Conservation (phyloP, 108 stramenopile genomes). For the Skeletonema tropicum region DNA sequence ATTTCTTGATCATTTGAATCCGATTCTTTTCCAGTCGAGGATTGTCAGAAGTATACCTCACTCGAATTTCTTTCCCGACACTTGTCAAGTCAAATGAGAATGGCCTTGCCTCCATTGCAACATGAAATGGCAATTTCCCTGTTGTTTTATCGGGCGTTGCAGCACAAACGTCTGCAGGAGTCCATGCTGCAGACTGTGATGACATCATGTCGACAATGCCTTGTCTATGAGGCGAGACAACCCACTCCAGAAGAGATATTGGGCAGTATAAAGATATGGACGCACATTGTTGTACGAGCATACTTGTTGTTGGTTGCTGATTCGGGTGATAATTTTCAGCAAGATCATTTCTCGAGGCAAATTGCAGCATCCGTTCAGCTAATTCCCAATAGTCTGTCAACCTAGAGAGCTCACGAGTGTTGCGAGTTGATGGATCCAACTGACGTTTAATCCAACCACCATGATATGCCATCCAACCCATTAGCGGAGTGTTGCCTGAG, state of each 20-base stretch:
- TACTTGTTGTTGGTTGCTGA: not conserved
- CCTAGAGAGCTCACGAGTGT: not conserved
- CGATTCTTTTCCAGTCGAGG: slow-evolving; percentile 27
- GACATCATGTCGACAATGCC: not conserved
- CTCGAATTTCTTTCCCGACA: not conserved
- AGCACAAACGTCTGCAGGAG: slow-evolving; percentile 18
- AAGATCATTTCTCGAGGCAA: slow-evolving; percentile 10
- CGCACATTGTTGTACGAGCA: slow-evolving; percentile 12
- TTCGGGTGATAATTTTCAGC: not conserved
- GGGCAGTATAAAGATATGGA: slow-evolving; percentile 23
- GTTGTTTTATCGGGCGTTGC: slow-evolving; percentile 6
- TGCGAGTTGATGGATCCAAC: not conserved
- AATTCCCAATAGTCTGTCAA: slow-evolving; percentile 17
- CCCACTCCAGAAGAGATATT: slow-evolving; percentile 21
- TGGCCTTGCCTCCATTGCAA: slow-evolving; percentile 21
- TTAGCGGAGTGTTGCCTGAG: slow-evolving; percentile 18
- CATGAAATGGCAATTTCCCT: slow-evolving; percentile 32
- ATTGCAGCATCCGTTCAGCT: slow-evolving; percentile 19
- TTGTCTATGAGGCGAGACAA: slow-evolving; percentile 1
- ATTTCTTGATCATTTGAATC: slow-evolving; percentile 6
- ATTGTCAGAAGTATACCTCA: slow-evolving; percentile 2
- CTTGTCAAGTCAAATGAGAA: not conserved
- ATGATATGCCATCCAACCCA: slow-evolving; percentile 36
- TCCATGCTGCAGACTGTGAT: slow-evolving; percentile 2
- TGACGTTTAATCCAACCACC: slow-evolving; percentile 2